Base-by-base conservation (phyloP, 2,329 filamentous ascomycete species). In the Colletotrichum euphorbiae region DNA sequence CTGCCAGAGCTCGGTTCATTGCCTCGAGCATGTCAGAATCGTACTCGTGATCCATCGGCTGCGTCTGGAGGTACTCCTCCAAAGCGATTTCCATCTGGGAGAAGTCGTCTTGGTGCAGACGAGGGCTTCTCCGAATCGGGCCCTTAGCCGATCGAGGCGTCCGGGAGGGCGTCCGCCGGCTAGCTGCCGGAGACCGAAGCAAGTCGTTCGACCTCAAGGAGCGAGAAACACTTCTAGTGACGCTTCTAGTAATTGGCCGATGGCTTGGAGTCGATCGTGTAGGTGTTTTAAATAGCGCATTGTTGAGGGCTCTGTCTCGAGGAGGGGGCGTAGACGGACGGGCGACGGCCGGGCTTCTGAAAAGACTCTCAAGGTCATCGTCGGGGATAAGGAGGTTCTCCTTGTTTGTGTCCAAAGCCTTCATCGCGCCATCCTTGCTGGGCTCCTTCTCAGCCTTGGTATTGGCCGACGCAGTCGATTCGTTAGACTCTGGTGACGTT, bases 291-390 rank as follows among this genome's bases (percentile, higher is more conserved):
- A 89, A 88, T 2, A 78, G 76, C 4, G 78, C 80, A 42, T 80
- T 79, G 57, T 81, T 82, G 40, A 81, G 77, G 64, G 82, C 79
- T 75, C 83, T 85, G 4, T 77, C 72, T 46, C 79, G 83, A 4
- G 85, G 86, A 67, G 83, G 83, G 69, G 84, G 87, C 4, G 83
- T 89, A 59, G 81, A 89, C 59, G 79, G 83, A 72, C 84, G 76
- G 72, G 75, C 70, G 31, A 72, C 62, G 62, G 80, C 81, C 70
- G 78, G 85, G 74, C 81, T 90, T 64, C 90, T 89, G 73, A 96
- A 94, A 4, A 96, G 83, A 56, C 86, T 83, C 45, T 88, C 85
- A 6, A 92, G 77, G 40, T 86, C 84, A 69, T 90, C 85, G 42
- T 80, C 77, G 84, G 82, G 12, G 80, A 81, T 55, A 78, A 78